Conservation (phyloP, 2,329 filamentous ascomycete genomes). For the Sordariomycetes sp. region DNA sequence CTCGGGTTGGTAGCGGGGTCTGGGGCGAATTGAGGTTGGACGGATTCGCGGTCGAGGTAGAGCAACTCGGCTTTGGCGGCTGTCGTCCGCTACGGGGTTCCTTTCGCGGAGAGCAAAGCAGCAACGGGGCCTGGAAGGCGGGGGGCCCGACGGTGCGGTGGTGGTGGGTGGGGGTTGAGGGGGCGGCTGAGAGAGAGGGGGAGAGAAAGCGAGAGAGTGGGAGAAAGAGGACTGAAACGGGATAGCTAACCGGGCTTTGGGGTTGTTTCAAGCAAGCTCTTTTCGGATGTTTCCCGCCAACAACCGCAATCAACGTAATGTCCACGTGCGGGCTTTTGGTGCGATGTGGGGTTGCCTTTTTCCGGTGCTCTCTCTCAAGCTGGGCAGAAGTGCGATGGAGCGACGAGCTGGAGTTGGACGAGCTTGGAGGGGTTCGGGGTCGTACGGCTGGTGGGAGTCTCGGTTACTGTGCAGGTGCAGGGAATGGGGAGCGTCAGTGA, state of each 20-base stretch:
- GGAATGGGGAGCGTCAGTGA: neutral
- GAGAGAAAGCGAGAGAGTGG: neutral
- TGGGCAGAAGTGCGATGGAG: neutral
- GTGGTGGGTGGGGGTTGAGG: neutral
- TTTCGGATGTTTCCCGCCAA: neutral
- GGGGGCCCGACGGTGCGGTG: neutral
- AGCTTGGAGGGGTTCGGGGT: neutral
- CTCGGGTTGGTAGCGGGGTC: neutral
- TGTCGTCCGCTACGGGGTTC: neutral
- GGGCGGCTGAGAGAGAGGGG: no score
- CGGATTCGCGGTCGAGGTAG: neutral
- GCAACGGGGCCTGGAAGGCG: neutral
- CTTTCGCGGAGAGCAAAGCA: neutral
- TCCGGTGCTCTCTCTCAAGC: neutral
- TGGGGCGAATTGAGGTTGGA: neutral
- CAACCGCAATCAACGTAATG: neutral
- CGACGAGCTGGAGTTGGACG: neutral
- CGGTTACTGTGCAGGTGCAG: neutral
- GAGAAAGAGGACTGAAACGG: neutral
- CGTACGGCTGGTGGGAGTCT: neutral
- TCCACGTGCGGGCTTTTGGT: neutral
- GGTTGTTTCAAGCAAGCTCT: neutral
- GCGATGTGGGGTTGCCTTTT: neutral
- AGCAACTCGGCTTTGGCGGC: neutral
- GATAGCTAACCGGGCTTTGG: neutral